Evolutionary conservation across 2,329 filamentous ascomycete species (phyloP), one percentile per base, ranked within the genome.

Genomic region (Trichoderma polysporum): DNA sequence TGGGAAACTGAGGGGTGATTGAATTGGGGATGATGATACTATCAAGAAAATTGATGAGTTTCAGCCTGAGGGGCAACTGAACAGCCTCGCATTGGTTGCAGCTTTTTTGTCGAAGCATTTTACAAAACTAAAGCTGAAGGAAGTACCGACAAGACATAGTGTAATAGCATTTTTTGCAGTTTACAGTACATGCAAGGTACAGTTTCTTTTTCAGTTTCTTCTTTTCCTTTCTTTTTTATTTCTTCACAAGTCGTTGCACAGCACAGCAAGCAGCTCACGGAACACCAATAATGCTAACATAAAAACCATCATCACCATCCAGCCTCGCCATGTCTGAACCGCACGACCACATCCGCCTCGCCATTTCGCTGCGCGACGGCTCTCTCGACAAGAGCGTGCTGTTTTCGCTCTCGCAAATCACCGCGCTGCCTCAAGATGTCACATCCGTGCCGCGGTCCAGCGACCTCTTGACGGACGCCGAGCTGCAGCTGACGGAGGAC

Each of bases 351-450:
- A 58, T 65, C 33, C 52, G 62, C 49, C 41, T 57, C 17, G 62
- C 62, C 17, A 57, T 65, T 8, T 49, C 52, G 29, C 52, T 65
- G 17, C 39, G 62, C 3, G 62, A 57, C n/a, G 52, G 39, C 19
- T 65, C 62, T 4, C 62, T 65, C 53, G 62, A 65, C 10, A 65
- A 65, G 45, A 65, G 62, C 53, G 62, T 58, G 37, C 52, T 65
- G 52, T 58, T 65, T n/a, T 57, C 52, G 17, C 52, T 57, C 0
- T 57, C 52, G 12, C 62, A 57, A 9, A 57, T 65, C 19, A 58
- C 62, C 0, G 33, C 62, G 0, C 9, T 65, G 10, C 62, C 62
- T 5, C 52, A 65, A 4, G 62, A 65, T 31, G 62, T 65, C 39
- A 65, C 62, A n/a, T 58, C 62, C 2, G 53, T 65, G 4, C 62